Conservation (phyloP, 345 rosid genomes). For the Geranium rotundifolium region DNA sequence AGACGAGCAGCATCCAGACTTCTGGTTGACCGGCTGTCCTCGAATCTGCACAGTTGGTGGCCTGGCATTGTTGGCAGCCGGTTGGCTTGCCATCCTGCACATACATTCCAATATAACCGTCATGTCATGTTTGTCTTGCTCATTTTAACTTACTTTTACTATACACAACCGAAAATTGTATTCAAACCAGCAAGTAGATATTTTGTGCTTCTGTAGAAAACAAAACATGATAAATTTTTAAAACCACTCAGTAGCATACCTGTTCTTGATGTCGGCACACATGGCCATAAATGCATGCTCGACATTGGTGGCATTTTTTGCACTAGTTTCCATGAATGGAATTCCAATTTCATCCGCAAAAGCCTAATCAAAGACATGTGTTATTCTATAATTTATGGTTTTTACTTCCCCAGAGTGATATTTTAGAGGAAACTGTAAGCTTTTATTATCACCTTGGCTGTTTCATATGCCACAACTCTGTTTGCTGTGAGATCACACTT, state of each 20-base stretch:
- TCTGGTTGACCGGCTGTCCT: slow-evolving; percentile 72
- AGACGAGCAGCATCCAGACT: slow-evolving; percentile 66
- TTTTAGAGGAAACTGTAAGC: neutral
- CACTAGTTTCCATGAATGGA: slow-evolving; percentile 82
- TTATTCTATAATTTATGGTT: neutral
- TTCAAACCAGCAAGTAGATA: no score
- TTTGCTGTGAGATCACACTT: slow-evolving; percentile 63
- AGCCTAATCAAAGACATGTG: slow-evolving; percentile 22
- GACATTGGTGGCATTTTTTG: slow-evolving; percentile 57
- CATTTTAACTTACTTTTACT: no score
- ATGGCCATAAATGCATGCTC: slow-evolving; percentile 81
- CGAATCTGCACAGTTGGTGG: slow-evolving; percentile 67
- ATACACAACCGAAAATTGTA: no score
- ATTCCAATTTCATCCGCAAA: slow-evolving; percentile 74
- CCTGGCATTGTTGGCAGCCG: slow-evolving; percentile 38
- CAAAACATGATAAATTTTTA: no score
- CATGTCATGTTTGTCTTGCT: no score
- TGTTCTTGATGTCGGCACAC: slow-evolving; percentile 63
- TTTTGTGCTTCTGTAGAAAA: no score
- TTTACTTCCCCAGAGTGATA: no score
- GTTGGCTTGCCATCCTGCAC: slow-evolving; percentile 69
- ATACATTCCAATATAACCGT: no score
- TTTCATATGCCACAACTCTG: slow-evolving; percentile 57
- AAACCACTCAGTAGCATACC: slow-evolving; percentile 16
- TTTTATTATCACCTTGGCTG: slow-evolving; percentile 39